These are phyloP conservation scores for Kuraishia ogatae DNA, from an alignment of 805 yeast genomes.

Conservation along the genomic window DNA sequence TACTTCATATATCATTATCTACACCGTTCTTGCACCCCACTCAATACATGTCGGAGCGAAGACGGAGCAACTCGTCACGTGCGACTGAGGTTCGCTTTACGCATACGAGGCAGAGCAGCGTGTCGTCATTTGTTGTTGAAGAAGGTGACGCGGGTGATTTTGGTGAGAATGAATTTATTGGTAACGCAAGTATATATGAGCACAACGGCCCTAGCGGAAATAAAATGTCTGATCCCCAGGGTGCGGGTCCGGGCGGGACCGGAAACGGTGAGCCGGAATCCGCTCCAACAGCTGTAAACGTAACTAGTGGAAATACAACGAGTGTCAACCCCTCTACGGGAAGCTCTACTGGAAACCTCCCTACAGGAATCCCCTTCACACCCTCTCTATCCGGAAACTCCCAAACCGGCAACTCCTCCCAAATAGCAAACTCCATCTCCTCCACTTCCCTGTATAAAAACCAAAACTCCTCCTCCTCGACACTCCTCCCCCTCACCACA, in stretches of 20 bases:
- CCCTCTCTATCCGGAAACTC: background rate
- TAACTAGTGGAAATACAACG: too few species aligned
- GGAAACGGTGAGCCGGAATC: too few species aligned
- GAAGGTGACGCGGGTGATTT: background rate
- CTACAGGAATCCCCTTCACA: too few species aligned
- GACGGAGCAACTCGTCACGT: slow-evolving; percentile 4
- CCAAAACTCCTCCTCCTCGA: slow-evolving; percentile 10
- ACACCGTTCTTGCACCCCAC: background rate
- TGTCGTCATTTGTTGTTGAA: background rate
- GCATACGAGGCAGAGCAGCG: slow-evolving; percentile 6
- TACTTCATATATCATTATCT: too few species aligned
- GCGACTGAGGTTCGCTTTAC: slow-evolving; percentile 7
- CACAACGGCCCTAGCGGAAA: background rate
- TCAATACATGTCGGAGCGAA: background rate
- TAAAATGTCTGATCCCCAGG: background rate
- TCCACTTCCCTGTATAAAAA: slow-evolving; percentile 4
- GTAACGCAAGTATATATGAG: background rate
- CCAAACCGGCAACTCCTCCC: background rate
- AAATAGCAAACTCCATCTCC: background rate
- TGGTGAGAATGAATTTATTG: background rate
- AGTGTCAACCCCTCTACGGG: too few species aligned
- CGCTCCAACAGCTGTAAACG: too few species aligned
- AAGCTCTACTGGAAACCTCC: too few species aligned
- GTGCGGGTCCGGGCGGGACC: too few species aligned
- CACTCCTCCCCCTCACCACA: slow-evolving; percentile 14